Evolutionary conservation across 768 basidiomycete genomes (phyloP), one percentile per base, ranked within the genome.

Genomic region (Lyophyllum decastes): DNA sequence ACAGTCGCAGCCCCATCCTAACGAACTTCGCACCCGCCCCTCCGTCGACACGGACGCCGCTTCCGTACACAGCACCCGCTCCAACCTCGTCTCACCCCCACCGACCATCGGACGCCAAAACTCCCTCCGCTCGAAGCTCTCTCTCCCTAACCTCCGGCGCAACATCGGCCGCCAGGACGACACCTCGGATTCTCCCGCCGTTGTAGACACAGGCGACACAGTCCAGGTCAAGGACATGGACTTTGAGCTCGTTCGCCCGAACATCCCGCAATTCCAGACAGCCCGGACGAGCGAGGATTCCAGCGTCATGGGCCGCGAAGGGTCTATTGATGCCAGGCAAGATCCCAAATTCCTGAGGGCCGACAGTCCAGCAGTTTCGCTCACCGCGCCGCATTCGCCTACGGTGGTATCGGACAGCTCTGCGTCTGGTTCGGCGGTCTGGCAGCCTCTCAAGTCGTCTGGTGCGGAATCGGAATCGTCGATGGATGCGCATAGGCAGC

Each of bases 211-310:
- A 5, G 73, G 76, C 40, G 83, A 89, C 62, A 84, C 82, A 1
- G 78, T 92, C 5, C 90, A 93, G 54, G 87, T 92, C 8, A 76
- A 89, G 66, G 88, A 92, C 66, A 87, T 86, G 78, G 90, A 92
- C 62, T 93, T 94, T 61, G 88, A 92, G 72, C 81, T 92, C 14
- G 78, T 93, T 33, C 77, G 82, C 22, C 91, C 90, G 0, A 77
- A 72, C n/a, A 60, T 88, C 11, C 72, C 82, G 0, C 74, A 74
- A 22, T 61, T 78, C 33, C 68, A 63, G 10, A 69, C 73, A 14
- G 73, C 75, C 5, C 74, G 82, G 30, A 70, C 72, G 11, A 86
- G 84, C 64, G 84, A 86, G 53, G 88, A 89, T 49, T 85, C 84
- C 4, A 70, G 64, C 3, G 61, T 76, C 33, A 68, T 78, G 38